Conservation (phyloP, 2,329 filamentous ascomycete genomes). For the Sarocladium strictum region DNA sequence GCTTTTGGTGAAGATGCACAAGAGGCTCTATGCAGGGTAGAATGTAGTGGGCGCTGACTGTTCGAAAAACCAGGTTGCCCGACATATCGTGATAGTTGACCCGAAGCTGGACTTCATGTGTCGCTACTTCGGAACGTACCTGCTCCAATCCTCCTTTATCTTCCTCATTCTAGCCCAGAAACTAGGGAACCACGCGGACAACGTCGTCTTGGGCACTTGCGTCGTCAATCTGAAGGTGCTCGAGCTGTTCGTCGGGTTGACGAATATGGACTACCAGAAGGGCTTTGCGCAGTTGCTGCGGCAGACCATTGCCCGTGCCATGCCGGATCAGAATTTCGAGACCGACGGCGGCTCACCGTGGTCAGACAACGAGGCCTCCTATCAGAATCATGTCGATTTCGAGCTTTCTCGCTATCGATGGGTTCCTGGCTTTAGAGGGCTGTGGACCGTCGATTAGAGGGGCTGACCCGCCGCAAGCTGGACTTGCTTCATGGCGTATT, state of each 20-base stretch:
- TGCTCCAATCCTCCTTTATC: slow-evolving; percentile 1
- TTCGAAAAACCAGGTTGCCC: neutral
- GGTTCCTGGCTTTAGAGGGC: neutral
- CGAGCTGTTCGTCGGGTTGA: neutral
- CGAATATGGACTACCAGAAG: slow-evolving; percentile 1
- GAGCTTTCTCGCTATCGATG: neutral
- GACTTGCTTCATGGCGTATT: no score
- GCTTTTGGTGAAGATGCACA: neutral
- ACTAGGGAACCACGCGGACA: slow-evolving; percentile 10
- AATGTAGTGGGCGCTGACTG: neutral
- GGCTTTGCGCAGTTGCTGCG: neutral
- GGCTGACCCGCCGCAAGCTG: no score
- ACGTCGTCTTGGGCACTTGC: neutral
- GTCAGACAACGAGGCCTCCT: neutral
- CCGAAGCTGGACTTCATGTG: neutral
- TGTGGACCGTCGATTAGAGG: neutral
- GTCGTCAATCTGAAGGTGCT: slow-evolving; percentile 1
- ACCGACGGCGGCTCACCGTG: neutral
- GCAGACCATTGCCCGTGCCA: neutral
- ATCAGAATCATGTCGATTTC: neutral
- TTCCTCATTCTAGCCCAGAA: slow-evolving; percentile 13
- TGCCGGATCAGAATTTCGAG: neutral
- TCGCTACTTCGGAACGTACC: slow-evolving; percentile 1
- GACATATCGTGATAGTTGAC: neutral
- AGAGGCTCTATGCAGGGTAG: neutral